These are phyloP conservation scores for Poa annua DNA, from an alignment of 176 grass and related monocot species.

Conservation along the genomic window DNA sequence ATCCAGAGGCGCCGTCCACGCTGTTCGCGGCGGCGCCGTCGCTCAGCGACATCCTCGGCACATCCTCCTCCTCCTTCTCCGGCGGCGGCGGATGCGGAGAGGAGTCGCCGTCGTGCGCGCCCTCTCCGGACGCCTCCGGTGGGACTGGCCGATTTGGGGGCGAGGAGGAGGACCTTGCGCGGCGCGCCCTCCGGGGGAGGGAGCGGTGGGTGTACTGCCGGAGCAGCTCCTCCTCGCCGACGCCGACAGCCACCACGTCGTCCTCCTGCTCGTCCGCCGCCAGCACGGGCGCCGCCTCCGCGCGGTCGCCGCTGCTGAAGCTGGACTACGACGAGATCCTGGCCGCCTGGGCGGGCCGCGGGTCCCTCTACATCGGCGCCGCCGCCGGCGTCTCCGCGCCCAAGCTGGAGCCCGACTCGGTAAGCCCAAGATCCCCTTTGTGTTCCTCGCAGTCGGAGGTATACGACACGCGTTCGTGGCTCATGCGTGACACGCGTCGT, in stretches of 20 bases:
- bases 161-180: slow-evolving; percentile 62
- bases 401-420: slow-evolving; percentile 48
- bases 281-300: slow-evolving; percentile 52
- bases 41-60: slow-evolving; percentile 80
- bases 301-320: slow-evolving; percentile 60
- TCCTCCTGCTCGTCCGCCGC: slow-evolving; percentile 60
- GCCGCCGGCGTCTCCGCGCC: slow-evolving; percentile 41
- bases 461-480: background rate
- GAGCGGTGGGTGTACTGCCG: slow-evolving; percentile 88
- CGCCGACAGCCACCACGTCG: slow-evolving; percentile 36
- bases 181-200: slow-evolving; percentile 71
- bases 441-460: background rate
- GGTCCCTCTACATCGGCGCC: slow-evolving; percentile 70
- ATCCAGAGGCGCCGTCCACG: slow-evolving; percentile 50
- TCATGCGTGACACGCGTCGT: background rate
- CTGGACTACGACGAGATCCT: slow-evolving; percentile 90
- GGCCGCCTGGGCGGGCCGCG: slow-evolving; percentile 74
- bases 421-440: slow-evolving; percentile 4
- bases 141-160: slow-evolving; percentile 13
- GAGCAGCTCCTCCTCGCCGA: slow-evolving; percentile 48
- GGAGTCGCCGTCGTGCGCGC: slow-evolving; percentile 22
- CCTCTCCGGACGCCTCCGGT: slow-evolving; percentile 43
- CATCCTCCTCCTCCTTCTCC: slow-evolving; percentile 2
- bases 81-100: background rate
- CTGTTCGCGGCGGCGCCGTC: slow-evolving; percentile 63